A percentile compares a stretch with the other conserved stretches of the same genome.
phyloP scores from a whole-genome alignment of 352 stramenopile genomes.

The Elongisporangium anandrum region DNA sequence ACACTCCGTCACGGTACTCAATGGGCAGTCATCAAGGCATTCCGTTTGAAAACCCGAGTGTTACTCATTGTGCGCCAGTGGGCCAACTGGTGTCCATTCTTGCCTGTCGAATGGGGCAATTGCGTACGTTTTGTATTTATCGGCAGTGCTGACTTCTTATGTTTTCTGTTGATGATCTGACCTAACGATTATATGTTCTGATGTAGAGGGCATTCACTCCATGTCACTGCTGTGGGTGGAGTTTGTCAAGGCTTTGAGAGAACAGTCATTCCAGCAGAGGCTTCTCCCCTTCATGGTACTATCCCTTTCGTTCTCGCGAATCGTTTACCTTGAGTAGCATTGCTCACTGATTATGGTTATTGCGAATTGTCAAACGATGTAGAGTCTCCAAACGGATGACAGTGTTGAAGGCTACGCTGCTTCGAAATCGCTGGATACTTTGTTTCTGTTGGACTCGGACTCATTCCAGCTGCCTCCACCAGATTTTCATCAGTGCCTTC shows the following conservation, averaged over 20 bases:
- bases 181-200: constrained; percentile 13
- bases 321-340: constrained; percentile 2
- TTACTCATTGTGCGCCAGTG: constrained; percentile 46
- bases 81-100: constrained; percentile 69
- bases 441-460: constrained; percentile 52
- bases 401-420: constrained; percentile 18
- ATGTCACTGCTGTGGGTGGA: constrained; percentile 82
- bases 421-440: constrained; percentile 32
- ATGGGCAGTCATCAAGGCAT: neutral
- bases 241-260: constrained; percentile 71
- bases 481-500: constrained; percentile 68
- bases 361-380: neutral
- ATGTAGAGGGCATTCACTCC: constrained; percentile 59
- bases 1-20: too few relatives aligned
- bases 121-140: constrained; percentile 40
- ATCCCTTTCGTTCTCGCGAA: neutral
- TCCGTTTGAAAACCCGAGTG: neutral
- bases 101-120: constrained; percentile 56
- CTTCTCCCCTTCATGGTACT: constrained; percentile 62
- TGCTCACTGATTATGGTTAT: neutral
- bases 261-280: constrained; percentile 62
- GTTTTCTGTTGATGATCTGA: constrained; percentile 1
- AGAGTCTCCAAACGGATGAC: constrained; percentile 31
- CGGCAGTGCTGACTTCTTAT: neutral
- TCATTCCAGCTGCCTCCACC: constrained; percentile 44